Evolutionary conservation across 441 rosid genomes (phyloP).

Genomic region (Manihot esculenta): DNA sequence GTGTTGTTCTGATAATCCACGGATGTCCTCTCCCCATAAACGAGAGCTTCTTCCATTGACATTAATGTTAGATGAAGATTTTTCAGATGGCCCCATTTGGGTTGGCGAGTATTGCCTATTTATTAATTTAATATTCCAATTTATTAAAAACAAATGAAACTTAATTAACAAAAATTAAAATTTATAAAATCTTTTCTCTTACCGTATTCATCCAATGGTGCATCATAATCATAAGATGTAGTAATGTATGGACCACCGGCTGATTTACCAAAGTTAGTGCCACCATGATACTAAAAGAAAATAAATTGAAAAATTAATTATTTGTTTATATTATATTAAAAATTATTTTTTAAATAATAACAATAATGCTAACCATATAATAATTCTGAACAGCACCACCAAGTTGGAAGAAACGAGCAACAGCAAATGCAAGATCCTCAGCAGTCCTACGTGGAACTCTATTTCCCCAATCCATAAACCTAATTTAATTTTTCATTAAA

Average conservation of each 20-base stretch:
- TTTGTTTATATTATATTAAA: background rate
- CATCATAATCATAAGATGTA: conserved; percentile 70
- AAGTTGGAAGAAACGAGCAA: conserved; percentile 56
- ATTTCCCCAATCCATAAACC: conserved; percentile 64
- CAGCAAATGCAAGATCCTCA: conserved; percentile 65
- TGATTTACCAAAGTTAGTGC: conserved; percentile 70
- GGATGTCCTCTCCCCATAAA: conserved; percentile 38
- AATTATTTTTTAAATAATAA: background rate
- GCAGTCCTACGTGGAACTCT: conserved; percentile 52
- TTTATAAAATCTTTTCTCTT: background rate
- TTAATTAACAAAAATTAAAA: background rate
- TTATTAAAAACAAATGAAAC: background rate
- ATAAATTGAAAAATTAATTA: background rate
- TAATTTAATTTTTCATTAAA: conserved; percentile 2
- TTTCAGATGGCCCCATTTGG: conserved; percentile 70
- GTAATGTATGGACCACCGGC: conserved; percentile 71
- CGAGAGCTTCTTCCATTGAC: conserved; percentile 45
- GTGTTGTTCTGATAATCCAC: conserved; percentile 7
- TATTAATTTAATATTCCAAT: background rate
- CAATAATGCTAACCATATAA: conserved; percentile 51
- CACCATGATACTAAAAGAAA: conserved; percentile 64
- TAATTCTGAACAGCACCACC: conserved; percentile 66
- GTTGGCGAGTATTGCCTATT: conserved; percentile 59
- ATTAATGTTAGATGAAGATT: conserved; percentile 50
- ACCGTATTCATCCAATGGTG: conserved; percentile 79